Conservation (phyloP, 1,139 yeast species). For the Protomyces inouyei region DNA sequence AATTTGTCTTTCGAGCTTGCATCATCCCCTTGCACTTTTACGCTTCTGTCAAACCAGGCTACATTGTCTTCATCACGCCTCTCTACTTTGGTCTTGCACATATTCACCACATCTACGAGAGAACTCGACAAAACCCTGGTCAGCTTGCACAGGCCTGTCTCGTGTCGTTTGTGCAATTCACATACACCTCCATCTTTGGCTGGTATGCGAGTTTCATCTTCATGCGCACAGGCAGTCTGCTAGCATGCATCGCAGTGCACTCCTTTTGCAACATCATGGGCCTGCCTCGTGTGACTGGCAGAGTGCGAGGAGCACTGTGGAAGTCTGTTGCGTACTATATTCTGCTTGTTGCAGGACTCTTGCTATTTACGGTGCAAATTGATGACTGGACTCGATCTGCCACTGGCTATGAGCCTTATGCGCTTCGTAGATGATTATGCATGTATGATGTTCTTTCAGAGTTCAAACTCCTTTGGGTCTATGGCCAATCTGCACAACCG, state of each 20-base stretch:
- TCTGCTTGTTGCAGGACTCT: slow-evolving; percentile 47
- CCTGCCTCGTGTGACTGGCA: slow-evolving; percentile 51
- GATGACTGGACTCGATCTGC: slow-evolving; percentile 6
- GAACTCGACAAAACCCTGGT: slow-evolving; percentile 3
- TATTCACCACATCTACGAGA: slow-evolving; percentile 70
- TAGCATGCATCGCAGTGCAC: slow-evolving; percentile 65
- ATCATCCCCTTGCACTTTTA: slow-evolving; percentile 47
- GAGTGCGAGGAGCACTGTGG: slow-evolving; percentile 31
- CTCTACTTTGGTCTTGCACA: slow-evolving; percentile 86
- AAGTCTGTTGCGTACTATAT: slow-evolving; percentile 43
- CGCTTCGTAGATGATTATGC: not conserved
- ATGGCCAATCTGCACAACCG: slow-evolving; percentile 44
- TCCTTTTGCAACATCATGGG: slow-evolving; percentile 73
- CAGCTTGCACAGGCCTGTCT: slow-evolving; percentile 44
- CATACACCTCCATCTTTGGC: slow-evolving; percentile 78
- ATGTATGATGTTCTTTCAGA: not conserved
- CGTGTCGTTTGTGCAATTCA: slow-evolving; percentile 53
- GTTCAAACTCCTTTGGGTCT: slow-evolving; percentile 25
- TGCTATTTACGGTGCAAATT: slow-evolving; percentile 39
- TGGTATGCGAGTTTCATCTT: slow-evolving; percentile 62
- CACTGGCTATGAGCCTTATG: slow-evolving; percentile 3
- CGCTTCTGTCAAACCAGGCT: slow-evolving; percentile 35
- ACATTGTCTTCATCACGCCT: slow-evolving; percentile 52
- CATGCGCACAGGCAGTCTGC: slow-evolving; percentile 50
- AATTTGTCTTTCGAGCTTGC: slow-evolving; percentile 67